phyloP scores from a whole-genome alignment of 2,329 filamentous ascomycete species.

The Diplodia scrobiculata region DNA sequence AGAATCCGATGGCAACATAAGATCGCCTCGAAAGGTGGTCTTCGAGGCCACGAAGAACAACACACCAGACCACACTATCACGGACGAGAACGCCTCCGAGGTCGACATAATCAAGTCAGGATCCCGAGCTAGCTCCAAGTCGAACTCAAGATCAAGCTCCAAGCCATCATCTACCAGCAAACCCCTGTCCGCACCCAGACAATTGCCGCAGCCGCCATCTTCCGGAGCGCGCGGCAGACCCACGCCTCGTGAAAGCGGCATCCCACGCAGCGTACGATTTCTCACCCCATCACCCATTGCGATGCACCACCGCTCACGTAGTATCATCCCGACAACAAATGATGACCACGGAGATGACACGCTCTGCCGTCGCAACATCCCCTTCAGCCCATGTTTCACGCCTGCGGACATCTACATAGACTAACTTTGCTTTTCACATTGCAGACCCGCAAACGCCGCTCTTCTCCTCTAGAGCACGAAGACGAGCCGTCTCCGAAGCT shows the following conservation, averaged over 20 bases:
- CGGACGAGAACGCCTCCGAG: constrained; percentile 42
- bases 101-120: constrained; percentile 35
- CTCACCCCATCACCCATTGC: not conserved
- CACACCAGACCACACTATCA: constrained; percentile 39
- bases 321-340: not conserved
- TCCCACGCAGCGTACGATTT: constrained; percentile 26
- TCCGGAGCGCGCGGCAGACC: constrained; percentile 1
- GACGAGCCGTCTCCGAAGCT: constrained; percentile 47
- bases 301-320: not conserved
- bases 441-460: constrained; percentile 44
- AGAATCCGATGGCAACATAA: constrained; percentile 43
- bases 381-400: not conserved
- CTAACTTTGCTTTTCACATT: not conserved
- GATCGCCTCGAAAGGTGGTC: constrained; percentile 44
- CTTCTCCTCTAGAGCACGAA: constrained; percentile 43
- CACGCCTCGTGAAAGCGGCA: constrained; percentile 17
- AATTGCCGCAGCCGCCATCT: not conserved
- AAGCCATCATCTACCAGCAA: constrained; percentile 32
- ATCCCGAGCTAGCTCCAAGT: constrained; percentile 1
- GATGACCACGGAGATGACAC: not conserved
- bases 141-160: constrained; percentile 30
- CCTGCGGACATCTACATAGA: not conserved
- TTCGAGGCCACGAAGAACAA: constrained; percentile 38
- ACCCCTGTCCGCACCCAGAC: constrained; percentile 2
- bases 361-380: not conserved